These are phyloP conservation scores for Parsonsia alboflavescens DNA, from an alignment of 257 asterid genomes.

Conservation along the genomic window DNA sequence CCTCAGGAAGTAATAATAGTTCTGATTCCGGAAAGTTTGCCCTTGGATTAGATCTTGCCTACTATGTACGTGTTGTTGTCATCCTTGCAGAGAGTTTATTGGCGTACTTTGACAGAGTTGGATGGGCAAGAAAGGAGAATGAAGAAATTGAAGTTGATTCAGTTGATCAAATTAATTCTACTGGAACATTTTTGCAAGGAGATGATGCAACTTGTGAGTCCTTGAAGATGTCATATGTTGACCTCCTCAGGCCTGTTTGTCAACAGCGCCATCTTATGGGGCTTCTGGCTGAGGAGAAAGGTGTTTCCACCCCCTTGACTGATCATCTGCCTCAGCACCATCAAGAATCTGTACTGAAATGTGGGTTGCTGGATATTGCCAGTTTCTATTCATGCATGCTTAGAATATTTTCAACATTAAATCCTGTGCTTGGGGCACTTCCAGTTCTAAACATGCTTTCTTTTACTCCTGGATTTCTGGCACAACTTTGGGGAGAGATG, in stretches of 20 bases:
- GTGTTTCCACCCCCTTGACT: constrained; percentile 25
- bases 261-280: constrained; percentile 79
- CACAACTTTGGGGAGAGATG: constrained; percentile 64
- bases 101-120: constrained; percentile 47
- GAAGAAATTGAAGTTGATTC: constrained; percentile 41
- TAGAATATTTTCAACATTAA: constrained; percentile 56
- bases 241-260: constrained; percentile 60
- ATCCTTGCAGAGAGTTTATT: constrained; percentile 58
- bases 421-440: constrained; percentile 68
- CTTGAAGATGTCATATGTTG: constrained; percentile 57
- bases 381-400: constrained; percentile 79
- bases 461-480: constrained; percentile 88
- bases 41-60: constrained; percentile 48
- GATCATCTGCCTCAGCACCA: constrained; percentile 26
- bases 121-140: constrained; percentile 32
- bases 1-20: constrained; percentile 45
- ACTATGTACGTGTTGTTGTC: constrained; percentile 58
- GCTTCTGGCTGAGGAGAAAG: constrained; percentile 51
- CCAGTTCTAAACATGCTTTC: constrained; percentile 92
- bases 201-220: constrained; percentile 47
- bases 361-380: constrained; percentile 56
- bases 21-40: constrained; percentile 54
- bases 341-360: constrained; percentile 31
- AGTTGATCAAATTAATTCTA: constrained; percentile 37
- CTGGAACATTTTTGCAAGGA: constrained; percentile 19